Percentiles rank a stretch among this genome's conserved stretches.
These are phyloP conservation scores for Coniochaeta sp. DNA, from an alignment of 2,329 filamentous ascomycete species.

Conservation along the genomic window DNA sequence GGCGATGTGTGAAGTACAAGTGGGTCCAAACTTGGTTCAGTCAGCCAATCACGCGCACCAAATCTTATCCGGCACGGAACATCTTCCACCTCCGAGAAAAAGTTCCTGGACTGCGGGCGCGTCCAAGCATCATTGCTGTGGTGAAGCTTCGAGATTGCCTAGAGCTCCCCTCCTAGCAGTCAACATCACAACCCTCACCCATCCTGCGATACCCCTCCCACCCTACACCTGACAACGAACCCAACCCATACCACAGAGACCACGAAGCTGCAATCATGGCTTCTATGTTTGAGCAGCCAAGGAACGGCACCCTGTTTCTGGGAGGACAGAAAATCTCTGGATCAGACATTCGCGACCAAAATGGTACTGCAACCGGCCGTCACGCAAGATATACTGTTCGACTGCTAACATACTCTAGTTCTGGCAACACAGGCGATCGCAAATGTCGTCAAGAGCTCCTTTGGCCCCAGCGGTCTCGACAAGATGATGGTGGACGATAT, in stretches of 20 bases:
- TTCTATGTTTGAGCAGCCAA: slow-evolving; percentile 90
- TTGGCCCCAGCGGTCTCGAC: slow-evolving; percentile 91
- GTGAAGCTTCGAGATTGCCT: slow-evolving; percentile 5
- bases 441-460: slow-evolving; percentile 98
- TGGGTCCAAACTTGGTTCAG: no score
- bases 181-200: neutral
- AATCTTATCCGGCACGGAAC: slow-evolving; percentile 10
- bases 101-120: slow-evolving; percentile 15
- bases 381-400: no score
- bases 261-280: slow-evolving; percentile 55
- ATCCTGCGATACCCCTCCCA: no score
- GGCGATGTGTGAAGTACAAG: no score
- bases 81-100: slow-evolving; percentile 21
- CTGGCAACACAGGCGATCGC: slow-evolving; percentile 93
- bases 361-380: slow-evolving; percentile 66
- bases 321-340: slow-evolving; percentile 97
- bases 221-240: no score
- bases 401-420: slow-evolving; percentile 47
- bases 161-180: slow-evolving; percentile 3
- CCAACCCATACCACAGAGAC: neutral
- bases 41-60: no score
- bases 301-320: slow-evolving; percentile 93
- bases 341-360: slow-evolving; percentile 93
- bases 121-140: neutral
- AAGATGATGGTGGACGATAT: slow-evolving; percentile 99